Conservation (phyloP, 768 basidiomycete genomes). For the Naematelia aurantialba region DNA sequence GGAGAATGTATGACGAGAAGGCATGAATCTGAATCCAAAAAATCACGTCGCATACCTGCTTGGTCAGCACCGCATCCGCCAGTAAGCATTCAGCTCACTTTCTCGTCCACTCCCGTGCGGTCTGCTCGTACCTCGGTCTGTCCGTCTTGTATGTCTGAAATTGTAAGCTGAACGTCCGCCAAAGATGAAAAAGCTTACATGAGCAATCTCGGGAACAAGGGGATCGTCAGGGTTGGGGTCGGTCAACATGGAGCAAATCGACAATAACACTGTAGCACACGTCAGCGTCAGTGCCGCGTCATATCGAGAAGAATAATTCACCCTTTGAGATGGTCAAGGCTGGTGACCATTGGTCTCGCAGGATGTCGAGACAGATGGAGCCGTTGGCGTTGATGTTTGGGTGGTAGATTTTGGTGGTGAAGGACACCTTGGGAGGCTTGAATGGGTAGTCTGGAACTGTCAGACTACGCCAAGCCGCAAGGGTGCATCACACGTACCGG, state of each 20-base stretch:
- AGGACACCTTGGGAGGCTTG: slow-evolving; percentile 99
- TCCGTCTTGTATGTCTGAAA: slow-evolving; percentile 93
- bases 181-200: slow-evolving; percentile 52
- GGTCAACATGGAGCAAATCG: slow-evolving; percentile 98
- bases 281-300: background rate
- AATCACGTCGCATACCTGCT: slow-evolving; percentile 20
- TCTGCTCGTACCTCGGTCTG: slow-evolving; percentile 91
- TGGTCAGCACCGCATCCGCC: slow-evolving; percentile 2
- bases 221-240: slow-evolving; percentile 99
- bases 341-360: slow-evolving; percentile 98
- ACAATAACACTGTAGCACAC: slow-evolving; percentile 91
- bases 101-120: slow-evolving; percentile 98
- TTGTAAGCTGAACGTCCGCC: background rate
- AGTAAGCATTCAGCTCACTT: slow-evolving; percentile 60
- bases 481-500: slow-evolving; percentile 46
- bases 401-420: slow-evolving; percentile 99
- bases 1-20: background rate
- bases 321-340: slow-evolving; percentile 99
- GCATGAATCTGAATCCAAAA: background rate
- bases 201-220: slow-evolving; percentile 95
- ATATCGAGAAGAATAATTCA: slow-evolving; percentile 48
- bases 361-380: slow-evolving; percentile 95
- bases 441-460: slow-evolving; percentile 99
- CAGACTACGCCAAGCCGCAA: too few species aligned
- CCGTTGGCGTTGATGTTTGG: slow-evolving; percentile 99